phyloP scores from a whole-genome alignment of 2,329 filamentous ascomycete genomes.

The Exophiala bonariae region DNA sequence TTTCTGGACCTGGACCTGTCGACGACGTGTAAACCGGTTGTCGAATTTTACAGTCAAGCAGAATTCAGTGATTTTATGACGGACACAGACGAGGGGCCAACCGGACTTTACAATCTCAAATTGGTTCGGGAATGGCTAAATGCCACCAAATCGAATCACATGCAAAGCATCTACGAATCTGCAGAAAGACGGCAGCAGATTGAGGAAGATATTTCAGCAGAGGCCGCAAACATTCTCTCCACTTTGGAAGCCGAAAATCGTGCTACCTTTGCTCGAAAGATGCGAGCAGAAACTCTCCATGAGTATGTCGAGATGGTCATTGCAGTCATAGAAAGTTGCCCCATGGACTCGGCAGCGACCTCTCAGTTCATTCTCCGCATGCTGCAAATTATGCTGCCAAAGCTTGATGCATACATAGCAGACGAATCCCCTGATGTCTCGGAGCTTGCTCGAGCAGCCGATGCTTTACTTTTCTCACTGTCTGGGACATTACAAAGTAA shows the following conservation, averaged over 20 bases:
- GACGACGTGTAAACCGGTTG: constrained; percentile 49
- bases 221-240: constrained; percentile 38
- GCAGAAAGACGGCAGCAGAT: constrained; percentile 34
- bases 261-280: constrained; percentile 36
- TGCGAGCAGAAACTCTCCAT: constrained; percentile 67
- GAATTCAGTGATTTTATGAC: constrained; percentile 67
- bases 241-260: constrained; percentile 45
- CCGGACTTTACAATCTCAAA: constrained; percentile 64
- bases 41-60: constrained; percentile 64
- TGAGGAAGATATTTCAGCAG: constrained; percentile 41
- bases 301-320: constrained; percentile 84
- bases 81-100: constrained; percentile 53
- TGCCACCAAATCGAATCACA: constrained; percentile 54
- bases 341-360: constrained; percentile 71
- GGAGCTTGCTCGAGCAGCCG: constrained; percentile 76
- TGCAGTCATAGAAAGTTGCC: constrained; percentile 78
- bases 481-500: constrained; percentile 31
- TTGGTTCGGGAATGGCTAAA: constrained; percentile 72
- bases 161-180: constrained; percentile 42
- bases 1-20: constrained; percentile 70
- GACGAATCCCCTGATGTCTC: constrained; percentile 69
- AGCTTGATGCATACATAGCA: constrained; percentile 74
- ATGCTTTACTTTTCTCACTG: constrained; percentile 53
- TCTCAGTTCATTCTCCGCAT: constrained; percentile 81
- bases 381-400: constrained; percentile 83